phyloP scores from a whole-genome alignment of 1,284 basidiomycete genomes.

The Trichosporon inkin region DNA sequence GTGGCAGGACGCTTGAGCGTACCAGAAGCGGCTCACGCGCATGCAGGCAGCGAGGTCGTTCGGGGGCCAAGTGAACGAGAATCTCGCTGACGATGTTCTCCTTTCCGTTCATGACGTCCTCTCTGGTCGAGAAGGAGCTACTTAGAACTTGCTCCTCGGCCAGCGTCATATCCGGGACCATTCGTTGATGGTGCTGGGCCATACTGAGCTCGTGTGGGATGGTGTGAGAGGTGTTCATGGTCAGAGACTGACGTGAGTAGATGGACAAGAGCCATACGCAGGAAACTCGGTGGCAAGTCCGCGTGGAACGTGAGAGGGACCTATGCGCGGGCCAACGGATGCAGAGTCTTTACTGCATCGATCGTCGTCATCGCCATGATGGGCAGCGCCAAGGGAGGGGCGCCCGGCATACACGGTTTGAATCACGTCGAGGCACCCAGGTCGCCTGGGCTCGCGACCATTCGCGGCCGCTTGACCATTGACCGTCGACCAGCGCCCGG shows the following conservation, averaged over 20 bases:
- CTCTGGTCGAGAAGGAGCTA: not conserved
- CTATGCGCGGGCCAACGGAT: not conserved
- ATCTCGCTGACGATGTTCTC: slow-evolving; percentile 2
- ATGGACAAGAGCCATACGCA: too few relatives aligned
- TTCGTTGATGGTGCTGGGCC: not conserved
- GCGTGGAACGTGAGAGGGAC: not conserved
- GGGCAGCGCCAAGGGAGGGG: too few relatives aligned
- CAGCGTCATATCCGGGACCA: not conserved
- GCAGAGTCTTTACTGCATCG: not conserved
- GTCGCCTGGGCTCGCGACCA: too few relatives aligned
- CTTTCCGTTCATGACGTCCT: not conserved
- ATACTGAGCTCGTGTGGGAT: too few relatives aligned
- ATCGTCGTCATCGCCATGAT: not conserved
- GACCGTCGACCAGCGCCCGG: not conserved
- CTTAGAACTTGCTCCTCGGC: too few relatives aligned
- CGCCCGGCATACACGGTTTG: too few relatives aligned
- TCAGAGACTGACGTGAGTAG: too few relatives aligned
- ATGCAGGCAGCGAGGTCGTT: not conserved
- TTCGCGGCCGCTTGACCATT: not conserved
- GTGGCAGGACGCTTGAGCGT: not conserved
- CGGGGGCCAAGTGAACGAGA: not conserved
- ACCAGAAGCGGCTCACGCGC: not conserved
- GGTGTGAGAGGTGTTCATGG: too few relatives aligned
- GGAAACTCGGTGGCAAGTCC: not conserved
- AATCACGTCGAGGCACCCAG: too few relatives aligned